Conservation (phyloP, 495 filamentous ascomycete genomes). For the Clohesyomyces aquaticus region DNA sequence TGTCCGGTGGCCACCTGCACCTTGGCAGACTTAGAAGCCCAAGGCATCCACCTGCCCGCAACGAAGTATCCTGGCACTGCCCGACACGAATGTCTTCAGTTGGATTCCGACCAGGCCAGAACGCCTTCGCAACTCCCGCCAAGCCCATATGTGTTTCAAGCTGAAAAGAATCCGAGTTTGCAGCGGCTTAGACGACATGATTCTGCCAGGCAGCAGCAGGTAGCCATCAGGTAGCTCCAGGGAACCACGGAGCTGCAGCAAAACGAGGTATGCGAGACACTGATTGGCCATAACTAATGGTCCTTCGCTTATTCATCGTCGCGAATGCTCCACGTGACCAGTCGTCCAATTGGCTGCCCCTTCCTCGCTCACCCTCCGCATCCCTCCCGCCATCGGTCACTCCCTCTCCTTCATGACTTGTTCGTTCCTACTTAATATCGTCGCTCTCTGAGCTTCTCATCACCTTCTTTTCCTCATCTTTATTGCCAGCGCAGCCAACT, state of each 20-base stretch:
- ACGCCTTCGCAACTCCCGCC: not conserved
- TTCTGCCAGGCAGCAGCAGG: slow-evolving; percentile 38
- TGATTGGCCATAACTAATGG: no score
- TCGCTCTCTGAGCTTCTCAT: slow-evolving; percentile 26
- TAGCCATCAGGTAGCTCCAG: slow-evolving; percentile 34
- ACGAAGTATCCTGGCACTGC: no score
- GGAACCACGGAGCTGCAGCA: slow-evolving; percentile 28
- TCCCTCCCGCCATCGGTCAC: slow-evolving; percentile 10
- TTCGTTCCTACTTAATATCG: slow-evolving; percentile 30
- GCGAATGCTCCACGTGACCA: slow-evolving; percentile 10
- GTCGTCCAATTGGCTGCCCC: not conserved
- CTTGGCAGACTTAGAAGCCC: no score
- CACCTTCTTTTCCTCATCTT: slow-evolving; percentile 26
- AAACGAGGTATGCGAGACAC: no score
- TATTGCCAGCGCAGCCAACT: slow-evolving; percentile 2
- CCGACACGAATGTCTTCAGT: no score
- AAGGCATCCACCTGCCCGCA: no score
- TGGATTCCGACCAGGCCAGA: no score
- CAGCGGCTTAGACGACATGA: slow-evolving; percentile 21
- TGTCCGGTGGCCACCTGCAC: no score
- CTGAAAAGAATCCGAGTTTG: not conserved
- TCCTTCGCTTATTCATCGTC: slow-evolving; percentile 13
- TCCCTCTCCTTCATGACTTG: slow-evolving; percentile 21
- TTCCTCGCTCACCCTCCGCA: not conserved
- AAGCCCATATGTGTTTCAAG: slow-evolving; percentile 23